Conservation (phyloP, 441 rosid genomes). For the Cnidoscolus chayamansa region DNA sequence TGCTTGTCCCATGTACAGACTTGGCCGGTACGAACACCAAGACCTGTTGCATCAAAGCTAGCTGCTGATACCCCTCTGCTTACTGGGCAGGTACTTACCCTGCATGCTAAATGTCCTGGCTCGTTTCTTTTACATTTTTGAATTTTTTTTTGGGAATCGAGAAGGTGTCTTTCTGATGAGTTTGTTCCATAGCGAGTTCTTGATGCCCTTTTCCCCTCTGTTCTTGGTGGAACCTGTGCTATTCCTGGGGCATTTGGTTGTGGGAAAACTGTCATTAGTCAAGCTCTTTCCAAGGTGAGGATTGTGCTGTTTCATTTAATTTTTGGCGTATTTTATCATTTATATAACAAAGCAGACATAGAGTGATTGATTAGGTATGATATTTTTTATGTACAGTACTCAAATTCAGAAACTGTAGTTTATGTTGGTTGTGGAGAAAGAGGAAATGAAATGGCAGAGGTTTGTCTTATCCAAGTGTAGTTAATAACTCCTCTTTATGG, state of each 20-base stretch:
- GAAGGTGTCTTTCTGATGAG: constrained; percentile 23
- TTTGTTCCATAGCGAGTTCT: constrained; percentile 78
- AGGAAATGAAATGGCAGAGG: constrained; percentile 99
- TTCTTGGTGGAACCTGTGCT: constrained; percentile 99
- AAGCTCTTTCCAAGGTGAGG: constrained; percentile 96
- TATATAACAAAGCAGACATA: neutral
- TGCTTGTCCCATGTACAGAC: constrained; percentile 46
- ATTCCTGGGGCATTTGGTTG: constrained; percentile 99
- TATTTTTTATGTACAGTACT: constrained; percentile 60
- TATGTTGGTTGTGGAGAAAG: constrained; percentile 99
- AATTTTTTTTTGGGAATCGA: neutral
- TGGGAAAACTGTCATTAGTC: constrained; percentile 99
- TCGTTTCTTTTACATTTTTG: neutral
- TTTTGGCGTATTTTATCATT: neutral
- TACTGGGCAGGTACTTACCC: constrained; percentile 80
- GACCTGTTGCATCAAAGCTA: constrained; percentile 97
- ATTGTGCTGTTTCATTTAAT: constrained; percentile 15
- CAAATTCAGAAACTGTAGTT: constrained; percentile 95
- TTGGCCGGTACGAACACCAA: constrained; percentile 99
- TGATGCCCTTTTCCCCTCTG: constrained; percentile 99
- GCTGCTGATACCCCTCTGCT: constrained; percentile 99
- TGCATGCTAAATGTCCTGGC: neutral
- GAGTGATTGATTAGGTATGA: constrained; percentile 1
- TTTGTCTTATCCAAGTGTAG: constrained; percentile 30
- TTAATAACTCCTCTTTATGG: neutral